Evolutionary conservation across 345 rosid genomes (phyloP).

Genomic region (Eucalyptus grandis): DNA sequence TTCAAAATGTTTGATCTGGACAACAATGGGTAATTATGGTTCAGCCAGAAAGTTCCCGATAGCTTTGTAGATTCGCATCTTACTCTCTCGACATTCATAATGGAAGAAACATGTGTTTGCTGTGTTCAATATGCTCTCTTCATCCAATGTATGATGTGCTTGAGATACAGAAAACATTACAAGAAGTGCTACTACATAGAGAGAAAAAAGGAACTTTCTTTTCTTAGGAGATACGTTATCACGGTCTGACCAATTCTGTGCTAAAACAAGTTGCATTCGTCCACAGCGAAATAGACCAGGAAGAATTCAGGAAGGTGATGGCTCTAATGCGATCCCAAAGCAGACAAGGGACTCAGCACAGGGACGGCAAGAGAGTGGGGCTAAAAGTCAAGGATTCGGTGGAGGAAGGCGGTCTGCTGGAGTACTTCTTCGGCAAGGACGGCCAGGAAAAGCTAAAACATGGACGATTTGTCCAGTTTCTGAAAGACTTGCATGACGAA

Average conservation of each 20-base stretch:
- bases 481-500: slow-evolving; percentile 46
- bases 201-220: background rate
- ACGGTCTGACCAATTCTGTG: background rate
- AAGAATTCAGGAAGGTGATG: slow-evolving; percentile 66
- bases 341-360: slow-evolving; percentile 32
- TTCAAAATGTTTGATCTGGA: slow-evolving; percentile 62
- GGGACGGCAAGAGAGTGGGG: slow-evolving; percentile 24
- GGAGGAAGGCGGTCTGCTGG: slow-evolving; percentile 47
- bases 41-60: background rate
- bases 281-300: slow-evolving; percentile 43
- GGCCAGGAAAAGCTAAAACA: slow-evolving; percentile 34
- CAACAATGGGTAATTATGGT: slow-evolving; percentile 36
- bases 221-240: background rate
- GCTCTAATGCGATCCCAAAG: slow-evolving; percentile 40
- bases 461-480: slow-evolving; percentile 41
- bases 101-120: background rate
- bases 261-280: background rate
- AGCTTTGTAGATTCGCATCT: background rate
- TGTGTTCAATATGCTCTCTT: background rate
- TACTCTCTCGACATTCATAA: background rate
- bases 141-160: background rate
- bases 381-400: slow-evolving; percentile 16
- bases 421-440: slow-evolving; percentile 58
- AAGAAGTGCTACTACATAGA: background rate
- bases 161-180: background rate